These are phyloP conservation scores for Apiospora sp. DNA, from an alignment of 2,329 filamentous ascomycete species.

Conservation along the genomic window DNA sequence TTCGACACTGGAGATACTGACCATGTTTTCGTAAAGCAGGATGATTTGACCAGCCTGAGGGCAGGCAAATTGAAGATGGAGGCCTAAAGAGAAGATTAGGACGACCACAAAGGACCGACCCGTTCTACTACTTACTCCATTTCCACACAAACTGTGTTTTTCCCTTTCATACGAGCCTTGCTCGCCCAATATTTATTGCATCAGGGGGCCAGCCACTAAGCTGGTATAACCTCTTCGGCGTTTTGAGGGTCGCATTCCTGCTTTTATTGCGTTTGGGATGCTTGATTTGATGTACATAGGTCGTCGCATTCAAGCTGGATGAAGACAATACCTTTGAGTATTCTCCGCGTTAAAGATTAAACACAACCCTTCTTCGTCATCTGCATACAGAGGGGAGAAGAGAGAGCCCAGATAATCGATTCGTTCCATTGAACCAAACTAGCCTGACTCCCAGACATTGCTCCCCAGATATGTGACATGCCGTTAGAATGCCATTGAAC, in stretches of 20 bases:
- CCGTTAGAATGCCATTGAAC: neutral
- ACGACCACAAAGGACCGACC: neutral
- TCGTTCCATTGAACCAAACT: neutral
- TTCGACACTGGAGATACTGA: neutral
- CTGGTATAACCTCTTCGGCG: slow-evolving; percentile 8
- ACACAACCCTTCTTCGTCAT: neutral
- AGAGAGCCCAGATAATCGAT: neutral
- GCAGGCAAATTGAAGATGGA: slow-evolving; percentile 28
- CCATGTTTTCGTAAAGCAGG: slow-evolving; percentile 32
- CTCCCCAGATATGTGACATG: neutral
- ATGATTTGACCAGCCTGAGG: slow-evolving; percentile 29
- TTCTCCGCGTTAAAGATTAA: neutral
- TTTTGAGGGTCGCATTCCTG: slow-evolving; percentile 6
- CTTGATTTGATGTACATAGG: slow-evolving; percentile 4
- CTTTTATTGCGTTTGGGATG: neutral
- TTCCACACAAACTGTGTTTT: neutral
- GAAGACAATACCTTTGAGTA: neutral
- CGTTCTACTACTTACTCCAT: neutral
- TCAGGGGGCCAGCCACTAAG: neutral
- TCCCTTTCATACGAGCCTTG: neutral
- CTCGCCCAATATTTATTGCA: slow-evolving; percentile 7
- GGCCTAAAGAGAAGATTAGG: neutral
- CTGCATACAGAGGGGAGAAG: neutral
- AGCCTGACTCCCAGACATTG: neutral
- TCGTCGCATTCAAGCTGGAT: neutral